Conservation (phyloP, 345 rosid species). For the Hevea brasiliensis region DNA sequence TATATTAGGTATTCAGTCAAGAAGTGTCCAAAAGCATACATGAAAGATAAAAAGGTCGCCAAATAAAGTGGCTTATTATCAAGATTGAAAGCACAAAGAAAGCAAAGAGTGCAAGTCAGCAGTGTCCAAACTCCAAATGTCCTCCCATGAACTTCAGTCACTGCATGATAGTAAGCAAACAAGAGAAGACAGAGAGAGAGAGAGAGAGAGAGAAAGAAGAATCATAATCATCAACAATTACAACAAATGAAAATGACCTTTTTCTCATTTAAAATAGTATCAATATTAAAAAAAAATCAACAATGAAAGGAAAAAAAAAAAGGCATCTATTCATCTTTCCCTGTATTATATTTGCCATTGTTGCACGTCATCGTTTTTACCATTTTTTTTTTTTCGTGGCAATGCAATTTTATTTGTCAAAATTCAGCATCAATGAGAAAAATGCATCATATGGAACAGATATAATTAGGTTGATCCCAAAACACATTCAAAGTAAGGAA, state of each 20-base stretch:
- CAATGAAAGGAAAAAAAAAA: neutral
- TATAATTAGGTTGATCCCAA: neutral
- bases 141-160: slow-evolving; percentile 97
- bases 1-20: slow-evolving; percentile 76
- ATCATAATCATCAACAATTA: neutral
- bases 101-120: slow-evolving; percentile 89
- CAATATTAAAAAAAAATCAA: neutral
- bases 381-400: neutral
- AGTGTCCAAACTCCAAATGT: slow-evolving; percentile 98
- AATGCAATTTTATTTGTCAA: neutral
- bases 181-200: neutral
- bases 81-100: slow-evolving; percentile 86
- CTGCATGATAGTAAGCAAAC: slow-evolving; percentile 34
- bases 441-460: neutral
- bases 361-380: neutral
- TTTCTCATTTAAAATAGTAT: neutral
- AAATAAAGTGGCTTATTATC: slow-evolving; percentile 73
- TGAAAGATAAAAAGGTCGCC: slow-evolving; percentile 80
- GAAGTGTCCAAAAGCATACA: slow-evolving; percentile 86
- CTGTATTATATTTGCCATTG: neutral
- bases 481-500: neutral
- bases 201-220: neutral
- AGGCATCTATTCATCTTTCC: neutral
- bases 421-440: neutral
- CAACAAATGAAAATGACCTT: neutral